Percentiles rank a stretch among this genome's conserved stretches.
These are phyloP conservation scores for Neurospora sp. DNA, from an alignment of 2,329 filamentous ascomycete species.

Conservation along the genomic window DNA sequence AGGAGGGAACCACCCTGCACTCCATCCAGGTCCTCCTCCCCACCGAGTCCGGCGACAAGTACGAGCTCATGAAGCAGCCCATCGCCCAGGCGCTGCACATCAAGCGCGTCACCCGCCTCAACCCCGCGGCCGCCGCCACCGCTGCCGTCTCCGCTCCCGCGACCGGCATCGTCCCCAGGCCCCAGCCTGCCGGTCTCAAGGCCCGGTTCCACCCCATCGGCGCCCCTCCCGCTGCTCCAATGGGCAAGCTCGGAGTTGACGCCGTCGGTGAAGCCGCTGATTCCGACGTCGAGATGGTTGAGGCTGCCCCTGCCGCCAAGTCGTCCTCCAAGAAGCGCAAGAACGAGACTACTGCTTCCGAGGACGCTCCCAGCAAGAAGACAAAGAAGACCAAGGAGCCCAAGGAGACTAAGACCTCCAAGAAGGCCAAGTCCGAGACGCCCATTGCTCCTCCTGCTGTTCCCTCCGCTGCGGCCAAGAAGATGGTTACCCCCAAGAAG, in stretches of 20 bases:
- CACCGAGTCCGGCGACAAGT: slow-evolving; percentile 42
- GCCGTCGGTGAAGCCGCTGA: slow-evolving; percentile 25
- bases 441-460: slow-evolving; percentile 12
- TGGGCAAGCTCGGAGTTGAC: slow-evolving; percentile 30
- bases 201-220: slow-evolving; percentile 61
- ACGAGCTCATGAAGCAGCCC: slow-evolving; percentile 34
- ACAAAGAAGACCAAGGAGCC: slow-evolving; percentile 16
- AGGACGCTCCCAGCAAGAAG: slow-evolving; percentile 20
- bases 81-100: slow-evolving; percentile 56
- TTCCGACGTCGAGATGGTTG: slow-evolving; percentile 34
- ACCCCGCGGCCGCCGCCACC: slow-evolving; percentile 26
- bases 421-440: slow-evolving; percentile 11
- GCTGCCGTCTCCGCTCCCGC: slow-evolving; percentile 29
- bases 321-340: slow-evolving; percentile 30
- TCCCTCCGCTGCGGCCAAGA: slow-evolving; percentile 8
- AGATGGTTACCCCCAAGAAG: slow-evolving; percentile 11
- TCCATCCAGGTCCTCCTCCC: slow-evolving; percentile 54
- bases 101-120: slow-evolving; percentile 50
- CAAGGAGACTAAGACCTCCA: slow-evolving; percentile 5
- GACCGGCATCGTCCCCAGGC: slow-evolving; percentile 42
- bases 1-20: slow-evolving; percentile 36
- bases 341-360: slow-evolving; percentile 18
- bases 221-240: slow-evolving; percentile 24
- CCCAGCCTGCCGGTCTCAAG: slow-evolving; percentile 58
- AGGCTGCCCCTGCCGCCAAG: slow-evolving; percentile 19